These are phyloP conservation scores for Escovopsis weberi DNA, from an alignment of 2,329 filamentous ascomycete genomes.

Conservation along the genomic window DNA sequence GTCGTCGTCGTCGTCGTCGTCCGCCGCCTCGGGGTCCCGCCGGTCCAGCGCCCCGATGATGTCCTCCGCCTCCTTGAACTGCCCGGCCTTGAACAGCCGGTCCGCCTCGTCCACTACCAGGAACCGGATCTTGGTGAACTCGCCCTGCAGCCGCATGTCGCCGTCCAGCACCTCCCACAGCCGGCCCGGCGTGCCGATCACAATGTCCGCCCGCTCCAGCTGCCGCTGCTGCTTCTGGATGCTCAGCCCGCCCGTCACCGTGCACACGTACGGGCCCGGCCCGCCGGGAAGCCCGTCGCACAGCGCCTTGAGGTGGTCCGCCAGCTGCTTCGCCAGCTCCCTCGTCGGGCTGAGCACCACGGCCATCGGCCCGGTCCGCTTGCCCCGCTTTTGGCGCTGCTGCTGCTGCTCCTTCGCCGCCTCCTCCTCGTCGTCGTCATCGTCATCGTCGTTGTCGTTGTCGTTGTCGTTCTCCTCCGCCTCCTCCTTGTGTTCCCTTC, in stretches of 20 bases:
- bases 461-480: no score
- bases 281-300: constrained; percentile 39
- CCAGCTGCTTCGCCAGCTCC: constrained; percentile 85
- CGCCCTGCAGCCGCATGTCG: constrained; percentile 51
- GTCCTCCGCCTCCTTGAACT: constrained; percentile 88
- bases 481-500: no score
- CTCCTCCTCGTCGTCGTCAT: no score
- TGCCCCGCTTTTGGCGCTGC: constrained; percentile 8
- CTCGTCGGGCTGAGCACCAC: constrained; percentile 82
- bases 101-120: constrained; percentile 92
- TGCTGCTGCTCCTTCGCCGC: constrained; percentile 12
- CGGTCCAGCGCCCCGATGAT: constrained; percentile 72
- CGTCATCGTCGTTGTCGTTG: no score
- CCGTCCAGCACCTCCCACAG: constrained; percentile 87
- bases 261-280: constrained; percentile 59
- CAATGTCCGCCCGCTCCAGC: constrained; percentile 70
- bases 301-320: constrained; percentile 64
- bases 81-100: constrained; percentile 75
- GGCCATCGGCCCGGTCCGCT: constrained; percentile 44
- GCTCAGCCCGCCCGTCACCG: constrained; percentile 82
- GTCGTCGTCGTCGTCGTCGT: constrained; percentile 26
- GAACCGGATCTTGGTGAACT: constrained; percentile 62
- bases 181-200: constrained; percentile 85
- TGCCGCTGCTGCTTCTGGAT: constrained; percentile 90
- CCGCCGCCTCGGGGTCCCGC: constrained; percentile 45